phyloP scores from a whole-genome alignment of 2,329 filamentous ascomycete species.

The Malbranchea zuffiana region DNA sequence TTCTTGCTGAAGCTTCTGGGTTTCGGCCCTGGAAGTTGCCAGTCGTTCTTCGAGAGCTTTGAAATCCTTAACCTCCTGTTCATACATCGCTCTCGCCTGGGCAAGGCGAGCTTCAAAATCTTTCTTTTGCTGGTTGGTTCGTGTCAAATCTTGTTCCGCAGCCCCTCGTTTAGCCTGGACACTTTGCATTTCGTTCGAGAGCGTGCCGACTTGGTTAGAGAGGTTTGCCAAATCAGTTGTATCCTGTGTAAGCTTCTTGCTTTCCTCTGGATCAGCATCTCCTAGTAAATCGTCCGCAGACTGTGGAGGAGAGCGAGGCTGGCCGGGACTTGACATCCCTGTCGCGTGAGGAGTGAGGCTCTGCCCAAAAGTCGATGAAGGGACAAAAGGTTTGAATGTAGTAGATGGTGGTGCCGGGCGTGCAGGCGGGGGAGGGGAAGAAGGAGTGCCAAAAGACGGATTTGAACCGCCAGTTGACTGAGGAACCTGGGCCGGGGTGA shows the following conservation, averaged over 20 bases:
- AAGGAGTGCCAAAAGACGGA: slow-evolving; percentile 45
- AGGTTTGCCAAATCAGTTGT: slow-evolving; percentile 89
- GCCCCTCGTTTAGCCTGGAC: slow-evolving; percentile 70
- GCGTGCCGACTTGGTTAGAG: slow-evolving; percentile 83
- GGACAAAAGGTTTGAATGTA: slow-evolving; percentile 81
- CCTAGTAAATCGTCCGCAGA: slow-evolving; percentile 76
- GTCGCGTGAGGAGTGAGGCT: slow-evolving; percentile 67
- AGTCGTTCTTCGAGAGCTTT: slow-evolving; percentile 77
- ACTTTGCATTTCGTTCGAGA: slow-evolving; percentile 90
- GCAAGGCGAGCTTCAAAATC: slow-evolving; percentile 83
- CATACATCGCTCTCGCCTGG: slow-evolving; percentile 78
- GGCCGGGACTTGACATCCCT: slow-evolving; percentile 43
- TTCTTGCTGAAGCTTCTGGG: slow-evolving; percentile 71
- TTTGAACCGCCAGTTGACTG: slow-evolving; percentile 65
- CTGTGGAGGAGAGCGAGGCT: slow-evolving; percentile 37
- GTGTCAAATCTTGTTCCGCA: slow-evolving; percentile 71
- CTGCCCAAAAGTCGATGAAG: slow-evolving; percentile 84
- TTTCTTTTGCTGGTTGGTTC: slow-evolving; percentile 75
- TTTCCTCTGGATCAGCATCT: slow-evolving; percentile 78
- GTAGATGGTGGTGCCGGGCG: slow-evolving; percentile 31
- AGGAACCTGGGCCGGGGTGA: slow-evolving; percentile 49
- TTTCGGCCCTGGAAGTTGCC: slow-evolving; percentile 63
- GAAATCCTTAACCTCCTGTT: slow-evolving; percentile 83
- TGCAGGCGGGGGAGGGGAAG: slow-evolving; percentile 34
- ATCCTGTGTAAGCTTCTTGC: slow-evolving; percentile 77